Base-by-base conservation (phyloP, 306 rosid genomes). In the Vigna angularis region DNA sequence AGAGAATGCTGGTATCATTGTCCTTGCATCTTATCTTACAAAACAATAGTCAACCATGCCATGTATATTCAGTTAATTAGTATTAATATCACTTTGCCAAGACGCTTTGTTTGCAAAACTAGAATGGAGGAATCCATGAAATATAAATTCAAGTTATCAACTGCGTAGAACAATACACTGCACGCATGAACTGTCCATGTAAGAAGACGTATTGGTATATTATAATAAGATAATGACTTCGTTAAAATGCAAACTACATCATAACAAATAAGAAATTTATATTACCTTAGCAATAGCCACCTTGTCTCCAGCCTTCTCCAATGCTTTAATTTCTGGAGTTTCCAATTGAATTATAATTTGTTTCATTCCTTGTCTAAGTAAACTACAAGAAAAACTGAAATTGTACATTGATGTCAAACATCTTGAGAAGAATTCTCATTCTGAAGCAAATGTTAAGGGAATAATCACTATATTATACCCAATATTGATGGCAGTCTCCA, bases 401-500 rank as follows among this genome's bases (percentile, higher is more conserved):
- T 77, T 48, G 79, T 62, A 74, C 11, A 44, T 74, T 56, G 61
- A 59, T 72, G 87, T 90, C 57, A 90, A 84, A 74, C 40, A 82
- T 70, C 81, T 71, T 28, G 52, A 72, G 56, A 76, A 62, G 26
- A 77, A 68, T 17, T 65, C 28, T 61, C 74, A 63, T 11, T 24
- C 58, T 38, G 76, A 61, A 75, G 62, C 34, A 15, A 75, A 72
- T 12, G 75, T 34, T 5, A 20, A 44, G 28, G 45, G 51, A 13
- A 76, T 53, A 71, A 63, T 45, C 38, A 81, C 44, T 62, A 74
- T 32, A 73, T 68, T 78, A 82, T 92, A 94, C 98, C 99, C 98
- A 72, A 96, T 87, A 83, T 96, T 96, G 81, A 93, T 88, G 72
- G 99, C 99, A 65, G 99, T 96, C 91, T 96, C 99, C 98, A 96